Base-by-base conservation (phyloP, 768 basidiomycete species). In the Russula earlei region DNA sequence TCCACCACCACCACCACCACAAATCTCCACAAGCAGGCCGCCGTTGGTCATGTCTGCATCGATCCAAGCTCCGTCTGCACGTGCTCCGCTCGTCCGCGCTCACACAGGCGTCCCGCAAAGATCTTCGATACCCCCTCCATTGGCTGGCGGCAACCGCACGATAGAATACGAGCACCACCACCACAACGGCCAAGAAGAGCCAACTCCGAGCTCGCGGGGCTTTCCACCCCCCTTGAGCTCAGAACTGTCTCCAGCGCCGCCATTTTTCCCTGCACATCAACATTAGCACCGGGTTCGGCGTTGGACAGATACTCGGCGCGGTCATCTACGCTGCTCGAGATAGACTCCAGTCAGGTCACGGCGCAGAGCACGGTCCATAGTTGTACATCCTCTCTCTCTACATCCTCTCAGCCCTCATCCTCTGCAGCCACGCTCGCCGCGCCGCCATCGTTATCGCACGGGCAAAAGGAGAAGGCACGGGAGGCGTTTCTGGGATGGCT, bases 401-500 rank as follows among this genome's bases (percentile, higher is more conserved):
- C 42, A 9, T 59, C 40, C 14, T 62, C 61, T 11, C 61, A 46
- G 37, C 50, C 54, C 11, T 27, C 52, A 37, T 44, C 57, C 29
- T 36, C 56, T 1, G 46, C 43, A 10, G 14, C 33, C 31, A 54
- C 45, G 25, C 50, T 49, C 38, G 46, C 44, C 19, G 36, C 19
- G 8, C 15, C 43, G 17, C 24, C 38, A 10, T 10, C 29, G 10
- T 31, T 31, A 4, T 31, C 10, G 7, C 15, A 60, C 10, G 65
- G 5, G 47, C 48, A 44, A 40, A 52, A 24, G 47, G 50, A 17
- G 44, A 56, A 54, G 20, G 48, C 51, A 25, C 6, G 60, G 41
- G 58, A 38, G 58, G 67, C 42, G 22, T 78, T 52, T 62, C 73
- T 57, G 42, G 62, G 71, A 8, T 72, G 76, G 0, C 67, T 85